phyloP scores from a whole-genome alignment of 225 moss, liverwort and hornwort species.

The Rhytidiadelphus loreus region DNA sequence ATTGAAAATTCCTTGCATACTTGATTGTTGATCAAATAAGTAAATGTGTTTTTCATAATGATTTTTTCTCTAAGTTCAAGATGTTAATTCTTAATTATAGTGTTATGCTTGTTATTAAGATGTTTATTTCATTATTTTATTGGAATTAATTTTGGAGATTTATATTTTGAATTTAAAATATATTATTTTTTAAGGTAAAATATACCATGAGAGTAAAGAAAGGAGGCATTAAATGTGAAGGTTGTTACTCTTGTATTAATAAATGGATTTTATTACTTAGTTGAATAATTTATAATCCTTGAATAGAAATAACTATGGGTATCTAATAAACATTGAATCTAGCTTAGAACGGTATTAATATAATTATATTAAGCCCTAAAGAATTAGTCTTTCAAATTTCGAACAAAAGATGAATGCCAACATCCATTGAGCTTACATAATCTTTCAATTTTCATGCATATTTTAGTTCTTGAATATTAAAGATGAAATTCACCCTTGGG shows the following conservation, averaged over 20 bases:
- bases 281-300: too few relatives aligned
- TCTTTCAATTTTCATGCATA: too few relatives aligned
- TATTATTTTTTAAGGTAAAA: not conserved
- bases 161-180: not conserved
- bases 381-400: too few relatives aligned
- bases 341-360: too few relatives aligned
- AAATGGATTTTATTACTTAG: rapidly evolving
- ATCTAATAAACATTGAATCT: too few relatives aligned
- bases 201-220: rapidly evolving
- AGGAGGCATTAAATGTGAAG: not conserved
- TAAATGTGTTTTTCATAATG: rapidly evolving
- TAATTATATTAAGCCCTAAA: too few relatives aligned
- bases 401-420: too few relatives aligned
- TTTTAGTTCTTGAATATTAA: too few relatives aligned
- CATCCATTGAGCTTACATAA: too few relatives aligned
- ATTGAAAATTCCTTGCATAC: rapidly evolving
- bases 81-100: not conserved
- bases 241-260: not conserved
- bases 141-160: not conserved
- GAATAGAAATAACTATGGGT: too few relatives aligned
- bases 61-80: not conserved
- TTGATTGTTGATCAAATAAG: too few relatives aligned
- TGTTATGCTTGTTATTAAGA: not conserved
- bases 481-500: too few relatives aligned
- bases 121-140: not conserved